Conservation (phyloP, 805 yeast species). For the Barnettozyma sucrosica region DNA sequence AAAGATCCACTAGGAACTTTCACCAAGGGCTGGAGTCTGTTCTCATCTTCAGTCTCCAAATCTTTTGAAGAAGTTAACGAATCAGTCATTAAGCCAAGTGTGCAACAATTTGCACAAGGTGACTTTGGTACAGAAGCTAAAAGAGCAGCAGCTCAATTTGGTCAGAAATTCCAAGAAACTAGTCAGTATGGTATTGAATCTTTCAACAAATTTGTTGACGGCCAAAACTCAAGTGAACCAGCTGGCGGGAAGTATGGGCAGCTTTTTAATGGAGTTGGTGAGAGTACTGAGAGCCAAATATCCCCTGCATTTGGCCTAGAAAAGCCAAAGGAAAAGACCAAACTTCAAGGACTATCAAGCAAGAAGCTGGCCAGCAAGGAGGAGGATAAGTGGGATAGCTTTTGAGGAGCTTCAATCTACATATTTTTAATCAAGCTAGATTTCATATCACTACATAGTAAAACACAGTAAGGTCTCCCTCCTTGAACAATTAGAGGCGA, state of each 20-base stretch:
- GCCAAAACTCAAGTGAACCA: slow-evolving; percentile 26
- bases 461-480: too few species aligned
- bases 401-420: slow-evolving; percentile 28
- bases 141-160: slow-evolving; percentile 94
- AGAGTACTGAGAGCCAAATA: slow-evolving; percentile 32
- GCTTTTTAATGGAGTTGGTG: slow-evolving; percentile 53
- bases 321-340: slow-evolving; percentile 55
- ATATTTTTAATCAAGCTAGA: neutral
- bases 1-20: slow-evolving; percentile 88
- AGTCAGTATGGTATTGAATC: slow-evolving; percentile 67
- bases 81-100: slow-evolving; percentile 84
- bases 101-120: slow-evolving; percentile 70
- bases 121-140: slow-evolving; percentile 79
- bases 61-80: slow-evolving; percentile 84
- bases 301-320: slow-evolving; percentile 64
- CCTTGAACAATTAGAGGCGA: too few species aligned
- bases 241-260: slow-evolving; percentile 39
- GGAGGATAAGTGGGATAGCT: slow-evolving; percentile 67
- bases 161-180: slow-evolving; percentile 88
- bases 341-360: slow-evolving; percentile 43
- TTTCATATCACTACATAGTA: neutral
- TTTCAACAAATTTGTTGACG: slow-evolving; percentile 41
- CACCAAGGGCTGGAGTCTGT: slow-evolving; percentile 89
- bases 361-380: slow-evolving; percentile 36
- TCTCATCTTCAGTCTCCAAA: slow-evolving; percentile 78